These are phyloP conservation scores for Posidonia australis DNA, from an alignment of 106 monocot genomes.

Conservation along the genomic window DNA sequence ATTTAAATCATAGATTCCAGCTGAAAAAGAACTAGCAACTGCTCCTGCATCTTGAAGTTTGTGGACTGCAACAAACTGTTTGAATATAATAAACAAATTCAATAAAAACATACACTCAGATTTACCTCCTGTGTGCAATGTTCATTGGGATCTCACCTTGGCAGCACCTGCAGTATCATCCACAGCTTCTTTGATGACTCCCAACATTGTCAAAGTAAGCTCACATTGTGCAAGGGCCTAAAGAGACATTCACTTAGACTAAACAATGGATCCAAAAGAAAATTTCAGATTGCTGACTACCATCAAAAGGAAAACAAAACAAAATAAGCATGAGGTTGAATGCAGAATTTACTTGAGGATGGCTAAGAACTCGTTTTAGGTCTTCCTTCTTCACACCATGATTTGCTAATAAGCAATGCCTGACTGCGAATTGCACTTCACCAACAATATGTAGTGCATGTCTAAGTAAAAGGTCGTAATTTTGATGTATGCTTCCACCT, in stretches of 20 bases:
- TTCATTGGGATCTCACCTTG: slow-evolving; percentile 32
- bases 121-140: too few species aligned
- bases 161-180: slow-evolving; percentile 96
- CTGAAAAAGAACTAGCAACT: slow-evolving; percentile 80
- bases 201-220: slow-evolving; percentile 58
- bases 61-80: slow-evolving; percentile 57
- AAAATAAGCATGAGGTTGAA: not conserved
- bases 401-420: slow-evolving; percentile 88
- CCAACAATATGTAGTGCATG: slow-evolving; percentile 93
- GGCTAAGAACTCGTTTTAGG: slow-evolving; percentile 79
- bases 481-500: slow-evolving; percentile 90
- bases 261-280: slow-evolving; percentile 1
- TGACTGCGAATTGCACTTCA: slow-evolving; percentile 76
- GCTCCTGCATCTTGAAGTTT: slow-evolving; percentile 74
- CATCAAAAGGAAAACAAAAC: not conserved
- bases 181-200: slow-evolving; percentile 79
- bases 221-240: slow-evolving; percentile 99
- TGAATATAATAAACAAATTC: not conserved
- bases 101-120: too few species aligned
- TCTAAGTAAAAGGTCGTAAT: slow-evolving; percentile 84
- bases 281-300: not conserved
- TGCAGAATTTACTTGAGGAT: slow-evolving; percentile 59
- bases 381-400: slow-evolving; percentile 59
- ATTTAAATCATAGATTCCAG: slow-evolving; percentile 67
- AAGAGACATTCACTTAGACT: not conserved